Evolutionary conservation across 176 grass and related monocot genomes (phyloP), one percentile per base, ranked within the genome.

Genomic region (Aegilops bicornis): DNA sequence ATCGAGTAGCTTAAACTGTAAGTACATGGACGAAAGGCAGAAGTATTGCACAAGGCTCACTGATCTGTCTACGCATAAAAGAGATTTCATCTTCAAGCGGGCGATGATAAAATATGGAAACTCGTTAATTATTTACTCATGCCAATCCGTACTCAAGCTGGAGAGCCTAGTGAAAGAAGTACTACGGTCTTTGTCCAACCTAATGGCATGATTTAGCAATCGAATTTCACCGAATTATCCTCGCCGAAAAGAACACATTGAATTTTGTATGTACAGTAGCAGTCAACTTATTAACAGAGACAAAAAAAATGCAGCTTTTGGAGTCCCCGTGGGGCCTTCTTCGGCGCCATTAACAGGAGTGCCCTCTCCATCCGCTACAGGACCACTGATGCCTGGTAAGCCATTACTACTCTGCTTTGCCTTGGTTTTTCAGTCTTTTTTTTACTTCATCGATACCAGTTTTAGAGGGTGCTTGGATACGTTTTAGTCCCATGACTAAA

Each of bases 321-420:
- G 93, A 79, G 19, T 93, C 43, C 93, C 93, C 30, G 47, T 95
- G 69, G 90, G 83, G 47, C 90, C 85, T n/a, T 69, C 93, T 63
- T 63, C 84, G 48, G 31, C 88, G 77, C 90, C 93, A 23, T 12
- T 63, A 16, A 45, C 80, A 60, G 77, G 80, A 52, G 8, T 88
- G 32, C 32, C 32, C 7, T 77, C 80, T 61, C 88, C 91, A 12
- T 81, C 88, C 27, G 36, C 66, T 11, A 61, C 11, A 7, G 70
- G 69, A n/a, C 85, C 93, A 81, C 61, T 80, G 66, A 73, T 92
- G 79, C 93, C 90, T 62, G 83, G 90, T 92, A 69, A 86, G 1
- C 11, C 64, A 30, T 73, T 25, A 33, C 43, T 43, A 42, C 52
- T 54, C 14, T 27, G 63, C 45, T 47, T 47, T n/a, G 22, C 30